Base-by-base conservation (phyloP, 768 basidiomycete genomes). In the Xerocomus spinulosus region DNA sequence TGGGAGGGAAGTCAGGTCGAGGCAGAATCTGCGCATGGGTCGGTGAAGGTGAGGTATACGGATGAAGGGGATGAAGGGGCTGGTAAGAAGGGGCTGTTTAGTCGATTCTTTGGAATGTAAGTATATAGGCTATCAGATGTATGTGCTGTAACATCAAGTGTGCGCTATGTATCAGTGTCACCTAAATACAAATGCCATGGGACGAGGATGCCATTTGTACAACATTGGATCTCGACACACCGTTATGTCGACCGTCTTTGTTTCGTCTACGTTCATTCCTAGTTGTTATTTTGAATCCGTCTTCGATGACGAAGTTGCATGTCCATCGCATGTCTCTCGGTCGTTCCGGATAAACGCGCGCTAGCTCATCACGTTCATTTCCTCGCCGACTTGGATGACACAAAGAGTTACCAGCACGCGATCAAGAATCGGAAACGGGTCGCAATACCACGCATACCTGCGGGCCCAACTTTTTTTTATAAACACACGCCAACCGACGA, bases 401-500 rank as follows among this genome's bases (percentile, higher is more conserved):
- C 73, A 55, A 85, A 76, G 2, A 85, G 58, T 87, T 87, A 90
- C 48, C 73, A 74, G 3, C 84, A 30, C 6, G 82, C 67, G 49
- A 87, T 72, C 50, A 87, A 48, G 35, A 85, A 54, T 9, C 43
- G 92, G 76, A 15, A 77, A 62, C 29, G 68, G 23, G 46, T 73
- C 3, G 75, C 83, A 38, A 89, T 69, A 4, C 83, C 86, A n/a
- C 89, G 73, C 0, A 86, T 73, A 1, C 73, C 77, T 0, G 85
- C 80, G 4, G 81, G 88, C 57, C 86, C 71, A 36, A 81, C 59
- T n/a, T 60, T 83, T 82, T 67, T 87, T 82, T 76, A 87, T 77
- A 39, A 93, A 78, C 57, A 93, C 91, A 55, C 90, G 88, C 89
- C 89, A 93, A 3, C 85, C 89, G 10, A 91, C 91, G 23, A 86